Base-by-base conservation (phyloP, 257 asterid species). In the Nicotiana tomentosiformis region DNA sequence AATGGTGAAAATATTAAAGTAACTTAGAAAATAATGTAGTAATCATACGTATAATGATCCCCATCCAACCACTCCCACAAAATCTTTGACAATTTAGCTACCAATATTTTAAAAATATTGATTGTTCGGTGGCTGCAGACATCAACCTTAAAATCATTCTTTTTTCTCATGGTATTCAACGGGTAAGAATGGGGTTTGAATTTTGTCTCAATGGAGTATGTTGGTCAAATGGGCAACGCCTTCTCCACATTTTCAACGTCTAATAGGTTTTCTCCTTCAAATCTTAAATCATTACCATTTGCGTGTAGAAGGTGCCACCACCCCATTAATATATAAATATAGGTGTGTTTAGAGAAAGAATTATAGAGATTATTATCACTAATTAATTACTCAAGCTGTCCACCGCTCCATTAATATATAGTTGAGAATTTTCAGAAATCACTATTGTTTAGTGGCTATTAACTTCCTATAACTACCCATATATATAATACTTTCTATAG, bases 261-360 rank as follows among this genome's bases (percentile, higher is more conserved):
- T 15, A 23, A 8, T 33, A 37, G n/a, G 49, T 18, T 46, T 77
- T 56, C 83, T 72, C 18, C 85, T 82, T 83, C 56, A 14, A 29
- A 10, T 56, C 51, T 64, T 77, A 84, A 61, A 84, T 80, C 78
- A 84, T 84, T 81, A 23, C 69, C 61, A 81, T 39, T 78, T 80
- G 66, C 86, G 86, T 86, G 61, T 65, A 39, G 82, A 62, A 86
- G 39, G 23, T 29, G 81, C 29, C 68, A 80, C 66, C 84, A 61
- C 20, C 39, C 56, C 18, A 56, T 66, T 30, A 32, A n/a, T 30
- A 80, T 43, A 80, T 30, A 26, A 4, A 53, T 6, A 6, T 37
- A 33, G 55, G 1, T 70, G 11, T n/a, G 8, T 74, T 46, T 72
- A 72, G 11, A 46, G 37, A 70, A 70, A 72, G 62, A 49, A 74